A percentile compares a stretch with the other conserved stretches of the same genome.
Evolutionary conservation across 2,329 filamentous ascomycete genomes (phyloP).

Genomic region (Raffaelea ambrosiae): DNA sequence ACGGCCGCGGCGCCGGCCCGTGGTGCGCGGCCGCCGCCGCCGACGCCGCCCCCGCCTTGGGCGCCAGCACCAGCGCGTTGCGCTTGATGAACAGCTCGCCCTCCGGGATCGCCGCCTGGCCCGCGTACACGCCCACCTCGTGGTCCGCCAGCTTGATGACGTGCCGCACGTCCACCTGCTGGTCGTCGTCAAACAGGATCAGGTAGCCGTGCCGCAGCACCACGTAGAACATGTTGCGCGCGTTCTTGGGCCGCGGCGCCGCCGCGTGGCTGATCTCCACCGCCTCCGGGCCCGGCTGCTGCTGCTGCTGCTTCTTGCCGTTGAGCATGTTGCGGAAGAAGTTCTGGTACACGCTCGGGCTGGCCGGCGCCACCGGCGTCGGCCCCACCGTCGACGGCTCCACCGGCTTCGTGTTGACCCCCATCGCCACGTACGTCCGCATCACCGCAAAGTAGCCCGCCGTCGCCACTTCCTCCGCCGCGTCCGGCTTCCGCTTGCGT

Average conservation of each 20-base stretch:
- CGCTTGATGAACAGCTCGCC: slow-evolving; percentile 94
- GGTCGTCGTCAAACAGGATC: slow-evolving; percentile 94
- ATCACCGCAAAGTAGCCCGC: slow-evolving; percentile 94
- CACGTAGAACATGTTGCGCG: slow-evolving; percentile 87
- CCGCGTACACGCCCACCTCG: slow-evolving; percentile 70
- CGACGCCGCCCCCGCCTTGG: slow-evolving; percentile 42
- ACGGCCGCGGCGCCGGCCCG: slow-evolving; percentile 61
- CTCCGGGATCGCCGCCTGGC: slow-evolving; percentile 69
- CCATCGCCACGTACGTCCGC: slow-evolving; percentile 83
- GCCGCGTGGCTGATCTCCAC: slow-evolving; percentile 38
- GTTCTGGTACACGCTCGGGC: slow-evolving; percentile 91
- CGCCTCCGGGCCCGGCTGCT: slow-evolving; percentile 32
- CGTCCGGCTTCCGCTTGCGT: slow-evolving; percentile 40
- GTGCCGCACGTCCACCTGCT: slow-evolving; percentile 91
- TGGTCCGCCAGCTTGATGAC: slow-evolving; percentile 90
- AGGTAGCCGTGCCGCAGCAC: slow-evolving; percentile 89
- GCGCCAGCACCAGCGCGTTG: slow-evolving; percentile 76
- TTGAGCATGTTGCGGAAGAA: slow-evolving; percentile 98
- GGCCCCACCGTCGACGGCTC: slow-evolving; percentile 74
- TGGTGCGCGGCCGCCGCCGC: slow-evolving; percentile 39
- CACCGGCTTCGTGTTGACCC: slow-evolving; percentile 85
- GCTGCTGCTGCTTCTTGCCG: slow-evolving; percentile 54
- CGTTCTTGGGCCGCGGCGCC: slow-evolving; percentile 51
- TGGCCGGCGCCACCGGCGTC: slow-evolving; percentile 64
- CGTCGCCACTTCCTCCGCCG: slow-evolving; percentile 64